phyloP scores from a whole-genome alignment of 1,284 basidiomycete species.

The Naganishia albida region DNA sequence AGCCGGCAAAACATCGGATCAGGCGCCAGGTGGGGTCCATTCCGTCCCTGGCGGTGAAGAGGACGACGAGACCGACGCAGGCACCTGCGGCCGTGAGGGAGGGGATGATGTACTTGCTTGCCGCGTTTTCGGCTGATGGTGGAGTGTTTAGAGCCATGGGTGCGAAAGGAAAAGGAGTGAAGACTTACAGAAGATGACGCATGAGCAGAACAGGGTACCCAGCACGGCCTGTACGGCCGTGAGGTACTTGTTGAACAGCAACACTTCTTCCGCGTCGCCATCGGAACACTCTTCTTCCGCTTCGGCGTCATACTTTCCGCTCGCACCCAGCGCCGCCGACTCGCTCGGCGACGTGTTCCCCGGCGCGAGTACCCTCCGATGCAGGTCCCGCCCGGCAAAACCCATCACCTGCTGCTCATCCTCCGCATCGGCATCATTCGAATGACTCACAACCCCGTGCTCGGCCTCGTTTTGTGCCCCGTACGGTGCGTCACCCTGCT shows the following conservation, averaged over 20 bases:
- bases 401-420: conserved; percentile 35
- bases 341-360: conserved; percentile 38
- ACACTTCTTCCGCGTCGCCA: conserved; percentile 37
- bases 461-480: conserved; percentile 12
- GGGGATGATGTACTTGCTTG: conserved; percentile 62
- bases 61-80: conserved; percentile 61
- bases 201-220: conserved; percentile 74
- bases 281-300: conserved; percentile 59
- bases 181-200: conserved; percentile 69
- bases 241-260: conserved; percentile 76
- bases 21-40: conserved; percentile 64
- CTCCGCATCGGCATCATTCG: conserved; percentile 36
- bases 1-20: conserved; percentile 83
- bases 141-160: not conserved
- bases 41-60: conserved; percentile 66
- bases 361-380: conserved; percentile 37
- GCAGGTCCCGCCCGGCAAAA: conserved; percentile 44
- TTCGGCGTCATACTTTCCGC: conserved; percentile 58
- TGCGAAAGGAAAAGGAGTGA: conserved; percentile 21
- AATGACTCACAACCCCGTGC: conserved; percentile 5
- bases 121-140: conserved; percentile 58
- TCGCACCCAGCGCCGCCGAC: conserved; percentile 47
- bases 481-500: conserved; percentile 40
- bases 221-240: conserved; percentile 75
- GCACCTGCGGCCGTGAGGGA: conserved; percentile 63